These are phyloP conservation scores for Alternaria viburni DNA, from an alignment of 2,329 filamentous ascomycete species.

Conservation along the genomic window DNA sequence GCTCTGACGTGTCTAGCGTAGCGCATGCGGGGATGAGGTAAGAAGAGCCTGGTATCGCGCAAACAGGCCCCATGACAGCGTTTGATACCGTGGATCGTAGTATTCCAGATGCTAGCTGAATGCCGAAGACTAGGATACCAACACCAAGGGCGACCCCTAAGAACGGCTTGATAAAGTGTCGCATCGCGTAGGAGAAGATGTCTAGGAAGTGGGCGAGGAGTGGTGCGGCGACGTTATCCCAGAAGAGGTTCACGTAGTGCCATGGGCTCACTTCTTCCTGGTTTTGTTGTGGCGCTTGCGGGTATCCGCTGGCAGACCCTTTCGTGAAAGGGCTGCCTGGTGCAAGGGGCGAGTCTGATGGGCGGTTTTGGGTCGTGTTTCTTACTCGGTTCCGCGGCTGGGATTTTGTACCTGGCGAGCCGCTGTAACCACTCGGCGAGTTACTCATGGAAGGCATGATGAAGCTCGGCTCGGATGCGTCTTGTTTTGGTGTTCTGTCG, in stretches of 20 bases:
- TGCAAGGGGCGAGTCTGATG: not conserved
- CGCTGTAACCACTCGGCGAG: conserved; percentile 18
- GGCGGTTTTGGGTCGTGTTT: not conserved
- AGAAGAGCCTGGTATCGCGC: conserved; percentile 70
- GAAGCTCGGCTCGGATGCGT: conserved; percentile 48
- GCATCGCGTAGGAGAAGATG: conserved; percentile 65
- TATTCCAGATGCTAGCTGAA: conserved; percentile 63
- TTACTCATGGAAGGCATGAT: conserved; percentile 50
- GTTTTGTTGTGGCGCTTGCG: conserved; percentile 1
- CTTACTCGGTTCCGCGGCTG: conserved; percentile 5
- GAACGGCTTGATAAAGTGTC: conserved; percentile 66
- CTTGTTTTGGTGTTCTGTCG: conserved; percentile 14
- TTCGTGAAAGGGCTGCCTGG: conserved; percentile 8
- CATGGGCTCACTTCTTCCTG: conserved; percentile 25
- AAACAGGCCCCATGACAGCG: conserved; percentile 72
- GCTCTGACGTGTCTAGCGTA: conserved; percentile 12
- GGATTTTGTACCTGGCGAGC: conserved; percentile 9
- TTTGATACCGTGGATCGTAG: conserved; percentile 67
- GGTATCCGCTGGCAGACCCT: not conserved
- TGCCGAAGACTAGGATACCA: conserved; percentile 60
- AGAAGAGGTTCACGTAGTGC: conserved; percentile 37
- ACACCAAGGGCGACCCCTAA: conserved; percentile 63
- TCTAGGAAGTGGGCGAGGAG: conserved; percentile 59
- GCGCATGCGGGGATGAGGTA: conserved; percentile 70
- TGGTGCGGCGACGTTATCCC: conserved; percentile 43